Percentiles rank a stretch among this genome's conserved stretches.
Conservation (phyloP, 129 eudicot genomes). For the Dittrichia graveolens region DNA sequence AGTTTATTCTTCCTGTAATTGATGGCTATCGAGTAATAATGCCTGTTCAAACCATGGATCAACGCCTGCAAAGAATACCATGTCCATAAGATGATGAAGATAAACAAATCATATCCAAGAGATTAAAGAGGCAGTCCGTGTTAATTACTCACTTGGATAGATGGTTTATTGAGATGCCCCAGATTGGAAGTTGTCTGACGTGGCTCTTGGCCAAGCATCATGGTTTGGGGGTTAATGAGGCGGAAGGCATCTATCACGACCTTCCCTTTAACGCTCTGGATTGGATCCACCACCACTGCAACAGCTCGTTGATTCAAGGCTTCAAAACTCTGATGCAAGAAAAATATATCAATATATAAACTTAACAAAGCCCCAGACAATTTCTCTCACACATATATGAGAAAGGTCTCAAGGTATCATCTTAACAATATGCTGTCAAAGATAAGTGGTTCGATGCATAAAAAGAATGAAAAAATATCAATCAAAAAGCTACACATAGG, state of each 20-base stretch:
- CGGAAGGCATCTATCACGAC: constrained; percentile 92
- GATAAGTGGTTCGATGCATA: neutral
- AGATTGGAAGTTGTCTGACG: constrained; percentile 90
- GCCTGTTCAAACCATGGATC: constrained; percentile 91
- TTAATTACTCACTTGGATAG: constrained; percentile 60
- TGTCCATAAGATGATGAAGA: constrained; percentile 3
- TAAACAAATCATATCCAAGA: neutral
- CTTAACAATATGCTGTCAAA: too few relatives aligned
- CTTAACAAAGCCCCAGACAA: neutral
- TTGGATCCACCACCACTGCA: constrained; percentile 95
- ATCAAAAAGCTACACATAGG: neutral
- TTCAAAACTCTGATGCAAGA: constrained; percentile 73
- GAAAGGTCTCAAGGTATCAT: constrained; percentile 2
- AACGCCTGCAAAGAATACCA: constrained; percentile 51
- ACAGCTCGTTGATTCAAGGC: constrained; percentile 91
- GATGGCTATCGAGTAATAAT: constrained; percentile 84
- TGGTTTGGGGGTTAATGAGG: constrained; percentile 85
- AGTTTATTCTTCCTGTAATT: constrained; percentile 89
- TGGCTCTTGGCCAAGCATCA: constrained; percentile 99
- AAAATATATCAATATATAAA: neutral
- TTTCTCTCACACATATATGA: neutral
- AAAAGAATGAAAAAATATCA: neutral
- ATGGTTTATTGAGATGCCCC: constrained; percentile 92
- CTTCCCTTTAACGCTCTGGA: constrained; percentile 93
- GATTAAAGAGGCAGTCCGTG: too few relatives aligned